Percentiles rank a stretch among this genome's conserved stretches.
Evolutionary conservation across 768 basidiomycete species (phyloP).

Genomic region (Pleurotus cornucopiae): DNA sequence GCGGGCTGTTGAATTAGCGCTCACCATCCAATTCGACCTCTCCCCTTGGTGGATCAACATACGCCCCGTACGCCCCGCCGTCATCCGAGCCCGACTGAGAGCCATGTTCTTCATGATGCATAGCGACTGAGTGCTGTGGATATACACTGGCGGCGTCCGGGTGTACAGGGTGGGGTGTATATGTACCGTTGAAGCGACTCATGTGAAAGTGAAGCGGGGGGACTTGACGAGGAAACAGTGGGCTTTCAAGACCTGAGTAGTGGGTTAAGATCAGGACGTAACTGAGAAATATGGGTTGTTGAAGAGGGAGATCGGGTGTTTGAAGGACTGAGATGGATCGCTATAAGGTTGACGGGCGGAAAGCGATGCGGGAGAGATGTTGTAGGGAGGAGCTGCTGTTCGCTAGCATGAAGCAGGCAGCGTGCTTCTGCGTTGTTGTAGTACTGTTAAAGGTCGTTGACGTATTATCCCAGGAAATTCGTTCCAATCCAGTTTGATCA

Average conservation of each 20-base stretch:
- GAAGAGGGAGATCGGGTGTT: constrained; percentile 36
- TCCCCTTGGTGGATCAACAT: constrained; percentile 30
- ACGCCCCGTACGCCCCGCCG: constrained; percentile 32
- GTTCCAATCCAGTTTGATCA: constrained; percentile 38
- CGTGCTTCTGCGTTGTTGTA: constrained; percentile 35
- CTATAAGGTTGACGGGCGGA: constrained; percentile 31
- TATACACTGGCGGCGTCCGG: constrained; percentile 23
- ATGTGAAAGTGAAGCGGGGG: constrained; percentile 14
- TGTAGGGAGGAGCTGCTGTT: constrained; percentile 21
- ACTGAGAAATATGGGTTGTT: constrained; percentile 19
- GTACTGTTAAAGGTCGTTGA: constrained; percentile 33
- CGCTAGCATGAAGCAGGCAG: constrained; percentile 21
- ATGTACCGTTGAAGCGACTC: constrained; percentile 24
- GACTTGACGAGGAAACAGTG: constrained; percentile 7
- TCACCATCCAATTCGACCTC: constrained; percentile 46
- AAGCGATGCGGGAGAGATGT: constrained; percentile 24
- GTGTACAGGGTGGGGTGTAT: constrained; percentile 18
- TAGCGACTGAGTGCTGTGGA: constrained; percentile 11
- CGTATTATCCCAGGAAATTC: constrained; percentile 41
- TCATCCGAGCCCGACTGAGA: constrained; percentile 60
- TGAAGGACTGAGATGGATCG: constrained; percentile 39
- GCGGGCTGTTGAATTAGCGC: constrained; percentile 6
- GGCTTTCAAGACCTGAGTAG: constrained; percentile 13
- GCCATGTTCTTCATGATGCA: constrained; percentile 35
- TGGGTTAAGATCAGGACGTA: constrained; percentile 15